Base-by-base conservation (phyloP, 2,329 filamentous ascomycete genomes). In the Parastagonospora nodorum region DNA sequence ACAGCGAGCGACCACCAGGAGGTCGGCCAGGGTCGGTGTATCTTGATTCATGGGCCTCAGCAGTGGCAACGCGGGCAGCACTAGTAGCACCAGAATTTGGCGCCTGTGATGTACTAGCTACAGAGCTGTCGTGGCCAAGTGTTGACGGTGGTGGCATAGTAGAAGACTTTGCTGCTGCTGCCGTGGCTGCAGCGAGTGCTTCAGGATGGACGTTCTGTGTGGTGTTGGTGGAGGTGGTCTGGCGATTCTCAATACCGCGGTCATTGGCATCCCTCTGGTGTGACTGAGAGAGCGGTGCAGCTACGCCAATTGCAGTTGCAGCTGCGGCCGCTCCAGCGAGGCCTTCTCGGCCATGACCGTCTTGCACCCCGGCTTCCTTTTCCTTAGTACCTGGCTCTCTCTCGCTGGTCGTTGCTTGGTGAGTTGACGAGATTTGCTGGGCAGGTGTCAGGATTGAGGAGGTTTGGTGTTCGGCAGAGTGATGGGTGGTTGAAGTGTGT, bases 1-100 rank as follows among this genome's bases (percentile, higher is more conserved):
- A 74, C 44, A 74, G 74, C 14, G 74, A 62, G 12, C 58, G 46
- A 8, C 49, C 46, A 57, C 66, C 46, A 55, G 74, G 19, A 9
- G 61, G 63, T 8, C 57, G 48, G 8, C 52, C 56, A 28, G 15
- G 37, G 24, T 35, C 37, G 24, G 8, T 28, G 19, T 39, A 39
- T n/a, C 37, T 39, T 8, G 37, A 12, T 12, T 39, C 42, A 36
- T 10, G 29, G 11, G 37, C 29, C 10, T 38, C 42, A 33, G 36
- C 32, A 7, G 39, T 24, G 19, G 19, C 19, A 24, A 5, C 19
- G 19, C 19, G 19, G 19, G 19, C 19, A 24, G 19, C 19, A 24
- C 19, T 50, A 5, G 45, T 39, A 32, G 38, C 24, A 24, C 33
- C 29, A 12, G 45, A 10, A 12, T 24, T 42, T 10, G 29, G 36